Percentiles rank a stretch among this genome's conserved stretches.
Conservation (phyloP, 768 basidiomycete genomes). For the Kwoniella sp. region DNA sequence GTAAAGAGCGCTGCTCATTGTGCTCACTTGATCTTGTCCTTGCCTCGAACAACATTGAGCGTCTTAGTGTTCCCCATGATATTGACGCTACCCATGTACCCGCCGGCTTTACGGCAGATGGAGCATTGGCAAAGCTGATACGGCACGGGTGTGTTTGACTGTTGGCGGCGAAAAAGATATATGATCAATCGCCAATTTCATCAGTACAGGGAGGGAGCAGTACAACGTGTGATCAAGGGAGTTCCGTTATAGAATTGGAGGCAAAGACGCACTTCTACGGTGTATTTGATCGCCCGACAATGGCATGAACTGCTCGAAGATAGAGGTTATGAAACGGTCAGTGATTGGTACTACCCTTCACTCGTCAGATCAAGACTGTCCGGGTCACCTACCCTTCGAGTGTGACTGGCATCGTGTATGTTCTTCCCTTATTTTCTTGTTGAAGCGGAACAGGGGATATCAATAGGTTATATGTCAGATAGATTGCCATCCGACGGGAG, state of each 20-base stretch:
- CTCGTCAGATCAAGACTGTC: too few species aligned
- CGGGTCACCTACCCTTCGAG: constrained; percentile 52
- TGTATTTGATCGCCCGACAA: constrained; percentile 51
- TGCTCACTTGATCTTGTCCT: constrained; percentile 54
- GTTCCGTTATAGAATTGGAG: neutral
- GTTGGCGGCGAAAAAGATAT: too few species aligned
- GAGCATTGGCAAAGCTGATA: constrained; percentile 54
- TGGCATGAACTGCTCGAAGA: constrained; percentile 49
- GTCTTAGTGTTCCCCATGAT: constrained; percentile 54
- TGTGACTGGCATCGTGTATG: constrained; percentile 40
- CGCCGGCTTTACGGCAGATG: constrained; percentile 55
- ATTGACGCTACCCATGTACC: constrained; percentile 56
- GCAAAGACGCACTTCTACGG: constrained; percentile 37
- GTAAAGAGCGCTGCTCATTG: too few species aligned
- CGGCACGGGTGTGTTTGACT: constrained; percentile 54
- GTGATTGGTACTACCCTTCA: too few species aligned
- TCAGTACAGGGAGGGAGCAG: neutral
- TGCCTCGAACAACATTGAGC: constrained; percentile 47
- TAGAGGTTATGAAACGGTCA: neutral
- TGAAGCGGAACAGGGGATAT: too few species aligned
- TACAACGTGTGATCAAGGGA: too few species aligned
- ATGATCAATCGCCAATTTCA: neutral
- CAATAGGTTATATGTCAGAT: too few species aligned
- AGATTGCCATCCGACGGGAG: too few species aligned
- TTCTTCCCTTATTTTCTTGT: too few species aligned